Evolutionary conservation across 345 rosid species (phyloP).

Genomic region (Crucihimalaya himalaica): DNA sequence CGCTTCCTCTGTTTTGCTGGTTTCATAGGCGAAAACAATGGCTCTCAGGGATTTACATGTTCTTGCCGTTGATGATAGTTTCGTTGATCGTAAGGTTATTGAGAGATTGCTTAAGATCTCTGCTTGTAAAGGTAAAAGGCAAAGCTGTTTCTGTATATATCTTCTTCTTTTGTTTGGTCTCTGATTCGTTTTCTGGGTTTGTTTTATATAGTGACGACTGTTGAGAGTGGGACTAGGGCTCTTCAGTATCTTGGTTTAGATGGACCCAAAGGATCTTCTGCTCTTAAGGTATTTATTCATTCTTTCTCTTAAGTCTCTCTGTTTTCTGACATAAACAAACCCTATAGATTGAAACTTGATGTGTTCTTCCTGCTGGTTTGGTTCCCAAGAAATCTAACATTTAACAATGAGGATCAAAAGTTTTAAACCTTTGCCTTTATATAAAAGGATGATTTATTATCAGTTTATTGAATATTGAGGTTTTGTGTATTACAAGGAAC

Average conservation of each 20-base stretch:
- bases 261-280: conserved; percentile 51
- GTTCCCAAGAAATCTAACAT: conserved; percentile 21
- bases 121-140: conserved; percentile 68
- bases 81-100: conserved; percentile 73
- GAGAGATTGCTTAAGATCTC: conserved; percentile 76
- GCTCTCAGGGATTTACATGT: conserved; percentile 62
- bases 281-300: conserved; percentile 51
- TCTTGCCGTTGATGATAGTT: conserved; percentile 90
- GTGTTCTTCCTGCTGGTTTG: conserved; percentile 7
- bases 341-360: neutral
- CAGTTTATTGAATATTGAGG: too few relatives aligned
- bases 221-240: conserved; percentile 76
- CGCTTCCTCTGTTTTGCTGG: neutral
- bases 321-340: conserved; percentile 16
- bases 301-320: neutral
- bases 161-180: conserved; percentile 4
- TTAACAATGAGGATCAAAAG: neutral
- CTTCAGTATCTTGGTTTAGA: conserved; percentile 76
- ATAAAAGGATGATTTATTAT: neutral
- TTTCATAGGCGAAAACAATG: conserved; percentile 13
- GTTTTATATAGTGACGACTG: conserved; percentile 62
- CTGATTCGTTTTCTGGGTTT: neutral
- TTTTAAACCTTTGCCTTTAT: neutral
- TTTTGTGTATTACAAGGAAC: neutral
- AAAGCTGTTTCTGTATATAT: neutral